Evolutionary conservation across 2,329 filamentous ascomycete species (phyloP).

Genomic region (Cordyceps sp.): DNA sequence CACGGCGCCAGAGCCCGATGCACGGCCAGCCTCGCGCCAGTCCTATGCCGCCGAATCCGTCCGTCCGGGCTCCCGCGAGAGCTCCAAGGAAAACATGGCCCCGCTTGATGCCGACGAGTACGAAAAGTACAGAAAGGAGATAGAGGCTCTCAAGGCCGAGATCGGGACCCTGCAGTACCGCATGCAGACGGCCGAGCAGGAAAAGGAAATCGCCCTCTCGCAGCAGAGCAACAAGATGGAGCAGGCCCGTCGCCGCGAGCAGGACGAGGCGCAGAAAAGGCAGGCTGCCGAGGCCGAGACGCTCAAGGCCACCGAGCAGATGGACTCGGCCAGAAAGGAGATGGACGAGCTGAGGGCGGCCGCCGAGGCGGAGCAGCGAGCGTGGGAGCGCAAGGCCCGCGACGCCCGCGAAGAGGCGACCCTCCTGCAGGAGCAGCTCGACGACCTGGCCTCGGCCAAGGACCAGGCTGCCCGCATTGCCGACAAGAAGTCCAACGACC

Average conservation of each 20-base stretch:
- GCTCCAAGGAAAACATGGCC: constrained; percentile 42
- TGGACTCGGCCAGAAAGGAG: constrained; percentile 33
- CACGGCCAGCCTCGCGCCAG: constrained; percentile 22
- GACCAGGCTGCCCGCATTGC: constrained; percentile 52
- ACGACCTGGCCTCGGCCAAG: constrained; percentile 47
- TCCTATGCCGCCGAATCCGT: constrained; percentile 22
- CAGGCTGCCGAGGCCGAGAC: constrained; percentile 41
- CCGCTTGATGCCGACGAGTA: constrained; percentile 42
- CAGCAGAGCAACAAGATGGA: constrained; percentile 73
- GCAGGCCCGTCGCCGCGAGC: constrained; percentile 63
- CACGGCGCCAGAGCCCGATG: constrained; percentile 29
- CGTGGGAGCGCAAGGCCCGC: constrained; percentile 51
- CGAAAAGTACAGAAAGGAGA: constrained; percentile 36
- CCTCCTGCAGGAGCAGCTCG: constrained; percentile 61
- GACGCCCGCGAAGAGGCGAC: constrained; percentile 60
- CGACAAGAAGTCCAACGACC: constrained; percentile 36
- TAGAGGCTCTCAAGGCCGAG: constrained; percentile 76
- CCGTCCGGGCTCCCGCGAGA: constrained; percentile 35
- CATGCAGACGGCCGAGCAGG: constrained; percentile 71
- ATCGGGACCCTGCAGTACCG: constrained; percentile 79
- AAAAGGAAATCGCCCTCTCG: constrained; percentile 63
- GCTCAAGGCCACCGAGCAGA: constrained; percentile 29
- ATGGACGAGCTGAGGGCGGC: constrained; percentile 32
- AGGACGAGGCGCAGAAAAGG: constrained; percentile 62
- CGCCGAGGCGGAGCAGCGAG: constrained; percentile 39